phyloP scores from a whole-genome alignment of 169 alveolate species.

The Eimeria praecox region DNA sequence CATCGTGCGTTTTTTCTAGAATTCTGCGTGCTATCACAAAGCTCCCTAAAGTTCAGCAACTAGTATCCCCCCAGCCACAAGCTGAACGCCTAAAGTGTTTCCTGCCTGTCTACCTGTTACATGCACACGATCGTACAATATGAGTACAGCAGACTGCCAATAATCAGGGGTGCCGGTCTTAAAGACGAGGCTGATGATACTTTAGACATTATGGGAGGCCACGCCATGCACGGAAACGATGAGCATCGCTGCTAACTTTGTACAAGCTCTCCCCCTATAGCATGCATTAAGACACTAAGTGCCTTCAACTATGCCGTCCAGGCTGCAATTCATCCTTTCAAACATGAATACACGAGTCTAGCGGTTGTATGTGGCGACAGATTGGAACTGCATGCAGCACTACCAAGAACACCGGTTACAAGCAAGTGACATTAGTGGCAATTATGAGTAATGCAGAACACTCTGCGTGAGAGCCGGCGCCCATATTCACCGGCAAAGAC shows the following conservation, averaged over 20 bases:
- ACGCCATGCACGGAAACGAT: neutral
- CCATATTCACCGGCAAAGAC: too few species aligned
- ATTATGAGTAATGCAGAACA: too few species aligned
- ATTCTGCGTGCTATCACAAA: neutral
- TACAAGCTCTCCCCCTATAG: too few species aligned
- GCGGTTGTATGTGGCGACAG: too few species aligned
- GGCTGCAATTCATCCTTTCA: too few species aligned
- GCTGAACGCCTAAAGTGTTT: neutral
- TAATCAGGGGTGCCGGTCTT: neutral
- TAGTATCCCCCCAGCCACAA: neutral
- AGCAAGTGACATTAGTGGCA: too few species aligned
- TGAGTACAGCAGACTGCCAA: neutral
- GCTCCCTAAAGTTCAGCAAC: neutral
- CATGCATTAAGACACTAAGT: too few species aligned
- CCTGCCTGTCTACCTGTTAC: neutral
- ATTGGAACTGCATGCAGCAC: too few species aligned
- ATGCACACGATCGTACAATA: neutral
- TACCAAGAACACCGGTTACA: too few species aligned
- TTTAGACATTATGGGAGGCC: neutral
- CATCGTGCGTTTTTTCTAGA: neutral
- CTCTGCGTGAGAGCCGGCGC: too few species aligned
- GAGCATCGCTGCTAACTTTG: neutral
- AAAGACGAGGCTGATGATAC: neutral
- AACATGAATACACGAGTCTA: too few species aligned
- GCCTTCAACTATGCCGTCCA: too few species aligned